A percentile compares a stretch with the other conserved stretches of the same genome.
Evolutionary conservation across 1,284 basidiomycete genomes (phyloP).

Genomic region (Trichosporon sp.): DNA sequence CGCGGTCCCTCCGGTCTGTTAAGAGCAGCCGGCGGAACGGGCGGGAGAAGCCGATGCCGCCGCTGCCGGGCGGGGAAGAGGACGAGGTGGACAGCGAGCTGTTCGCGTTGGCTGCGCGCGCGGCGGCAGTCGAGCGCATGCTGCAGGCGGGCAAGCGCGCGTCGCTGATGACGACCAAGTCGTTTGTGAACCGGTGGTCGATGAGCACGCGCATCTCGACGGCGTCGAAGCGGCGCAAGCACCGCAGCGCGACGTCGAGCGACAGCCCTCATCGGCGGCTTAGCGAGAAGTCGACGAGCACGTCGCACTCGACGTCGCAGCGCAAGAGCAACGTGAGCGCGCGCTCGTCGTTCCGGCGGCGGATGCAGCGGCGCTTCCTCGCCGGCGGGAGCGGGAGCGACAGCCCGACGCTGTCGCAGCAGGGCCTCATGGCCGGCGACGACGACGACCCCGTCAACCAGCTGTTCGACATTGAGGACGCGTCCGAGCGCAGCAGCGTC

Average conservation of each 20-base stretch:
- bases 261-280: slow-evolving; percentile 3
- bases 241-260: neutral
- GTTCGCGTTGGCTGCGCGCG: slow-evolving; percentile 29
- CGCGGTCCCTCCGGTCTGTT: slow-evolving; percentile 5
- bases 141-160: slow-evolving; percentile 37
- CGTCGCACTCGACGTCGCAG: slow-evolving; percentile 1
- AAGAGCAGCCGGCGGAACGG: slow-evolving; percentile 5
- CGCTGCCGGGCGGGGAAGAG: neutral
- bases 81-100: slow-evolving; percentile 36
- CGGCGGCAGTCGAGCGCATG: slow-evolving; percentile 38
- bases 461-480: slow-evolving; percentile 5
- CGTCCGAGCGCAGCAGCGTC: neutral
- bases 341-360: neutral
- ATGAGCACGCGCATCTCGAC: slow-evolving; percentile 5
- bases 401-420: neutral
- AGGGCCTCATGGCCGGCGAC: neutral
- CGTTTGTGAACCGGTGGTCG: slow-evolving; percentile 7
- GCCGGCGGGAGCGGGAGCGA: neutral
- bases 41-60: neutral
- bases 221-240: neutral
- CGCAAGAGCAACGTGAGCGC: slow-evolving; percentile 1
- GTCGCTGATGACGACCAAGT: slow-evolving; percentile 8
- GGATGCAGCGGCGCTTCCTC: slow-evolving; percentile 2
- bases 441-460: slow-evolving; percentile 12
- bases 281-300: slow-evolving; percentile 5